A percentile compares a stretch with the other conserved stretches of the same genome.
Conservation (phyloP, 148 eudicot species). For the Vaccinium darrowii region DNA sequence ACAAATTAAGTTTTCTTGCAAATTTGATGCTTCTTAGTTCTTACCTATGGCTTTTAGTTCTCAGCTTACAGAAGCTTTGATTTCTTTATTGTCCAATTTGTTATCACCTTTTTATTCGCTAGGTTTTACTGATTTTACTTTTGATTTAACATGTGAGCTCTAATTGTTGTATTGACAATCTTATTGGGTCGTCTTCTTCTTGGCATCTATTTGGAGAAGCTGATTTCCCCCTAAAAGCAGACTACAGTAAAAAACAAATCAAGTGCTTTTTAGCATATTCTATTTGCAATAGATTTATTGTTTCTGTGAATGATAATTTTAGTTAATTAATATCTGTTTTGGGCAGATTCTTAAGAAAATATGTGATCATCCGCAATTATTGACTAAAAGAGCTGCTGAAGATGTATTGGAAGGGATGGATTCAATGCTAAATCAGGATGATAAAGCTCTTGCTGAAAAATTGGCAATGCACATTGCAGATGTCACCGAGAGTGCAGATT, state of each 20-base stretch:
- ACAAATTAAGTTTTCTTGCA: not conserved
- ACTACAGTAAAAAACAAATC: not conserved
- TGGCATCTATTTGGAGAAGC: slow-evolving; percentile 1
- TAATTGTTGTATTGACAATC: not conserved
- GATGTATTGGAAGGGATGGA: slow-evolving; percentile 98
- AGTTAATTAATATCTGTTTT: not conserved
- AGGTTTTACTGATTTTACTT: not conserved
- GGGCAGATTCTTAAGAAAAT: slow-evolving; percentile 89
- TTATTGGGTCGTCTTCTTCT: not conserved
- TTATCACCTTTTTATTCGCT: not conserved
- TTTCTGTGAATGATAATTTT: not conserved
- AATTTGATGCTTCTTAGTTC: not conserved
- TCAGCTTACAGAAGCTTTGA: not conserved
- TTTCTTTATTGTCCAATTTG: not conserved
- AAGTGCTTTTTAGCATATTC: not conserved
- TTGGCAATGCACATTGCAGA: slow-evolving; percentile 85
- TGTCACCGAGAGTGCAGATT: slow-evolving; percentile 52
- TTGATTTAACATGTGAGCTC: not conserved
- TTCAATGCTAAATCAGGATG: slow-evolving; percentile 61
- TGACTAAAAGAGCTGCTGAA: slow-evolving; percentile 97
- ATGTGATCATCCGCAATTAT: slow-evolving; percentile 93
- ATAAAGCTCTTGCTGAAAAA: slow-evolving; percentile 74
- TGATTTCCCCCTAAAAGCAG: not conserved
- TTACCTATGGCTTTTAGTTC: not conserved
- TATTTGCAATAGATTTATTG: too few species aligned